phyloP scores from a whole-genome alignment of 2,329 filamentous ascomycete genomes.

The Cladorrhinum sp. region DNA sequence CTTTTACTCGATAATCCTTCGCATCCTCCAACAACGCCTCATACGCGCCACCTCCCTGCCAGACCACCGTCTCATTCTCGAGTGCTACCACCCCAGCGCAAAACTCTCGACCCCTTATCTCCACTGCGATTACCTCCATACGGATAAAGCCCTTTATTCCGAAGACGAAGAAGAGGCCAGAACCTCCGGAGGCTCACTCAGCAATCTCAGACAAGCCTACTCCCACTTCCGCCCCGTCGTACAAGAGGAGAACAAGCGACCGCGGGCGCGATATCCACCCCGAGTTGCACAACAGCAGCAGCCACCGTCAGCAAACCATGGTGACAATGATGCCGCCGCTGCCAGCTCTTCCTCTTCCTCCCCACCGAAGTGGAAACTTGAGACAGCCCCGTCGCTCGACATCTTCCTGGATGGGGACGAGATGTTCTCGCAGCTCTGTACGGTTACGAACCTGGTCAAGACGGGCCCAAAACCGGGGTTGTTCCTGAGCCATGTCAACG shows the following conservation, averaged over 20 bases:
- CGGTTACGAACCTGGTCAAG: slow-evolving; percentile 65
- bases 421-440: slow-evolving; percentile 71
- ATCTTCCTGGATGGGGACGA: slow-evolving; percentile 67
- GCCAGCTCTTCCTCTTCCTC: slow-evolving; percentile 1
- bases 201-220: slow-evolving; percentile 57
- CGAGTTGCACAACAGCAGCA: slow-evolving; percentile 4
- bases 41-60: slow-evolving; percentile 51
- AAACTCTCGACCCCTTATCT: slow-evolving; percentile 67
- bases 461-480: slow-evolving; percentile 58
- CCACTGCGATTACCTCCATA: slow-evolving; percentile 63
- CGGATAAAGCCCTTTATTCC: slow-evolving; percentile 51
- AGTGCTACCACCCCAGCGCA: slow-evolving; percentile 72
- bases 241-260: slow-evolving; percentile 48
- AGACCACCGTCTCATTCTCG: slow-evolving; percentile 67
- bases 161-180: slow-evolving; percentile 22
- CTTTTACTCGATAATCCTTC: slow-evolving; percentile 31
- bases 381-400: slow-evolving; percentile 51
- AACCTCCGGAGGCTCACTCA: slow-evolving; percentile 27
- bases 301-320: slow-evolving; percentile 17
- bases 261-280: slow-evolving; percentile 37
- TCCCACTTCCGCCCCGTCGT: slow-evolving; percentile 66
- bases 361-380: slow-evolving; percentile 14
- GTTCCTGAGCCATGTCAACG: slow-evolving; percentile 61
- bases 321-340: slow-evolving; percentile 9
- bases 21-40: slow-evolving; percentile 33